These are phyloP conservation scores for Cavenderia fasciculata DNA, from an alignment of 78 protist genomes.

Conservation along the genomic window DNA sequence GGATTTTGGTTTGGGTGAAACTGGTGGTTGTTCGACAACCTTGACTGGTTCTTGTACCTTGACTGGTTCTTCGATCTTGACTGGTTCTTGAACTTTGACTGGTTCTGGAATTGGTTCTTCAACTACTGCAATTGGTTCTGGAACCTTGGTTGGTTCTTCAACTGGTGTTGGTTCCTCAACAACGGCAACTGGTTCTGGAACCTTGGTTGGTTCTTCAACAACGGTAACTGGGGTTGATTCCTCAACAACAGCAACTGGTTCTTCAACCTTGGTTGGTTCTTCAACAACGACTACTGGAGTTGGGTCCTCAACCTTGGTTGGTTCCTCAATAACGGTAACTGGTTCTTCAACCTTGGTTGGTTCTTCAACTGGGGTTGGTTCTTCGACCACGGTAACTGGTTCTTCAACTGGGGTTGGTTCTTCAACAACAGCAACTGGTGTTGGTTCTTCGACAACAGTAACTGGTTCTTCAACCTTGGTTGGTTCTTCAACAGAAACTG, in stretches of 20 bases:
- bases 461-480: background rate
- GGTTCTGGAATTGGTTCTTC: background rate
- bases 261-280: background rate
- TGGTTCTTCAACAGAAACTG: background rate
- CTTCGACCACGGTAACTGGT: background rate
- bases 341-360: background rate
- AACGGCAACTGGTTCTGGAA: background rate
- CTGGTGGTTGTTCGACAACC: background rate
- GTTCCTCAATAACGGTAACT: background rate
- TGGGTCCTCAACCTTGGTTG: no score
- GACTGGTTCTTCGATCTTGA: background rate
- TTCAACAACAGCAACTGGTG: background rate
- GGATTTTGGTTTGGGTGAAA: background rate
- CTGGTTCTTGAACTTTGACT: background rate
- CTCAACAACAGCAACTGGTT: background rate
- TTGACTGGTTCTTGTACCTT: background rate
- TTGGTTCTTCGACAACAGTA: background rate
- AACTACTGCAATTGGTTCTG: background rate
- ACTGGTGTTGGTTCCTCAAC: background rate
- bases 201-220: background rate
- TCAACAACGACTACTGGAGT: background rate
- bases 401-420: background rate
- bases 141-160: background rate
- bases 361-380: background rate
- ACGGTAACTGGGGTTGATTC: background rate